A percentile compares a stretch with the other conserved stretches of the same genome.
Conservation (phyloP, 2,329 filamentous ascomycete species). For the Lasiodiplodia hormozganensis region DNA sequence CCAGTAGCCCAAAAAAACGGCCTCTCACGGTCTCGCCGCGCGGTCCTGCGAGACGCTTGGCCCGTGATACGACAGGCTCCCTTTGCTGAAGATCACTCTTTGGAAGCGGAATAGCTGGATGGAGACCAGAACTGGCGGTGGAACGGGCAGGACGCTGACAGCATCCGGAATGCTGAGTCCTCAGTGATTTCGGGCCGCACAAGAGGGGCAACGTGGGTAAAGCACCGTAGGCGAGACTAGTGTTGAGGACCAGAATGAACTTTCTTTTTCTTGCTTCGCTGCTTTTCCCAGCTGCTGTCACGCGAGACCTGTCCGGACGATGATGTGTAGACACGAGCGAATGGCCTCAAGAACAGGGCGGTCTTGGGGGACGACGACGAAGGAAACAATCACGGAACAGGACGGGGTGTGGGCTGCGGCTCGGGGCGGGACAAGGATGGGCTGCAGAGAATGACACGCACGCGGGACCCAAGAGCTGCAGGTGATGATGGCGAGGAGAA, state of each 20-base stretch:
- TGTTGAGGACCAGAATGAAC: slow-evolving; percentile 21
- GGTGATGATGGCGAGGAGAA: not conserved
- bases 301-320: not conserved
- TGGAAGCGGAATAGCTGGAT: slow-evolving; percentile 22
- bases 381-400: not conserved
- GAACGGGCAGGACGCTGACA: slow-evolving; percentile 16
- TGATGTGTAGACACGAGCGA: not conserved
- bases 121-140: slow-evolving; percentile 24
- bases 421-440: slow-evolving; percentile 19
- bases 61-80: slow-evolving; percentile 21
- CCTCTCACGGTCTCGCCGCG: slow-evolving; percentile 16
- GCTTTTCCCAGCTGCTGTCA: not conserved
- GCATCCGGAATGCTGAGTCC: slow-evolving; percentile 23
- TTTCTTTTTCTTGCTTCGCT: slow-evolving; percentile 6
- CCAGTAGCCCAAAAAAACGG: slow-evolving; percentile 9
- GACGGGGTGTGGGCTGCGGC: slow-evolving; percentile 9
- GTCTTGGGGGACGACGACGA: not conserved
- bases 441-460: not conserved
- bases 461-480: slow-evolving; percentile 1
- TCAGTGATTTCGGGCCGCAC: slow-evolving; percentile 26
- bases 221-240: slow-evolving; percentile 27
- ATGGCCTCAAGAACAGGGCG: not conserved
- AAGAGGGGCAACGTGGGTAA: slow-evolving; percentile 27
- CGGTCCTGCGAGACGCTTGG: not conserved
- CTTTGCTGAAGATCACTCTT: slow-evolving; percentile 26